Evolutionary conservation across 2,329 filamentous ascomycete species (phyloP).

Genomic region (Aspergillus ruber): DNA sequence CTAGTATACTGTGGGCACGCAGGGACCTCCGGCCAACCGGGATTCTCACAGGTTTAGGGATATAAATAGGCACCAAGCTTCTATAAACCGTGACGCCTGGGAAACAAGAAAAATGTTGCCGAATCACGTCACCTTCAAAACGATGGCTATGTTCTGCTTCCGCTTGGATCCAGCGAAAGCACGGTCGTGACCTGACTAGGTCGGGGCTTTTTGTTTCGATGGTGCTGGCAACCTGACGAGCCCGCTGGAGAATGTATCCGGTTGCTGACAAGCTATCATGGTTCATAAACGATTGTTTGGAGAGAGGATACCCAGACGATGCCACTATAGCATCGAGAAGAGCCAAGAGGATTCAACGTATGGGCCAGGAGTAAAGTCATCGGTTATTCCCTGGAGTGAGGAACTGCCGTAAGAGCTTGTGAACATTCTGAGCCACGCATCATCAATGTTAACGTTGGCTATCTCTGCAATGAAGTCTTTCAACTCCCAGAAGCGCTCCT

Average conservation of each 20-base stretch:
- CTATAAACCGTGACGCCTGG: neutral
- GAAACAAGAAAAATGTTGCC: neutral
- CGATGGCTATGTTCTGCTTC: neutral
- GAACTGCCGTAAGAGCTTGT: neutral
- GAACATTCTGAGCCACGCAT: neutral
- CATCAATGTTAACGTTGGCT: neutral
- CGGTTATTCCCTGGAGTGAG: neutral
- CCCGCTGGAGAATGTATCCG: neutral
- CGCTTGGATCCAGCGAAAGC: constrained; percentile 1
- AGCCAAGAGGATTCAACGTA: constrained; percentile 3
- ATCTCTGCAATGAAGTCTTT: constrained; percentile 1
- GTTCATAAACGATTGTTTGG: neutral
- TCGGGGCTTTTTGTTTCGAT: constrained; percentile 1
- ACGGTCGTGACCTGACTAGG: constrained; percentile 1
- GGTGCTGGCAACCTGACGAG: neutral
- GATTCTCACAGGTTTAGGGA: constrained; percentile 1
- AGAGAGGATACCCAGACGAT: neutral
- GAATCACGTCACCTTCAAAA: neutral
- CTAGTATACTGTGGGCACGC: neutral
- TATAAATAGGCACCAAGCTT: constrained; percentile 1
- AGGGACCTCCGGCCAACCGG: constrained; percentile 2
- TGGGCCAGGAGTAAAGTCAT: neutral
- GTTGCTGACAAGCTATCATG: neutral
- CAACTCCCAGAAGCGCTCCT: constrained; percentile 4
- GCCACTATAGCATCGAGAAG: neutral